A percentile compares a stretch with the other conserved stretches of the same genome.
Conservation (phyloP, 2,329 filamentous ascomycete species). For the Paraphoma chrysanthemicola region DNA sequence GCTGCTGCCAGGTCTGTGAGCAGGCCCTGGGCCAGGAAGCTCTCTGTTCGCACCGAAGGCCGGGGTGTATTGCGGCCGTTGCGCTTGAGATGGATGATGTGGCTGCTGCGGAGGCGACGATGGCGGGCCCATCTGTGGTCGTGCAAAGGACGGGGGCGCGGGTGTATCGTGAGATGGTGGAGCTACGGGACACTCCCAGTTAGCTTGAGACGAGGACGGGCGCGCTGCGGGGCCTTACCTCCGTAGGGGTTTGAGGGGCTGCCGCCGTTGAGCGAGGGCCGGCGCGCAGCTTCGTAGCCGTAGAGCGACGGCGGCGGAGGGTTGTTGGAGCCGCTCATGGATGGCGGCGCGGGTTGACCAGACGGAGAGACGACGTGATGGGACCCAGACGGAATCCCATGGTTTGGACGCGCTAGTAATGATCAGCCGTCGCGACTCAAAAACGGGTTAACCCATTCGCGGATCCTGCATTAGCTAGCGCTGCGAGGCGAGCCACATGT, state of each 20-base stretch:
- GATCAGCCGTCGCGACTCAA: constrained; percentile 25
- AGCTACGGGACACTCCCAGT: constrained; percentile 33
- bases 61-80: constrained; percentile 51
- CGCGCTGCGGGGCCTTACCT: constrained; percentile 36
- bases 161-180: constrained; percentile 45
- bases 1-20: constrained; percentile 66
- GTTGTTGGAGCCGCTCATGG: constrained; percentile 42
- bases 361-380: constrained; percentile 30
- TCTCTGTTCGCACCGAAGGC: constrained; percentile 61
- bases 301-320: constrained; percentile 47
- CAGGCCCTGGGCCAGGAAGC: constrained; percentile 58
- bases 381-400: constrained; percentile 35
- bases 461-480: constrained; percentile 29
- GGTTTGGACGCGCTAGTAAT: constrained; percentile 38
- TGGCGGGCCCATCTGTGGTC: constrained; percentile 58
- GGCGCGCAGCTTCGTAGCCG: constrained; percentile 52
- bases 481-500: constrained; percentile 30
- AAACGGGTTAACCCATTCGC: constrained; percentile 12
- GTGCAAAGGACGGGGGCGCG: constrained; percentile 51
- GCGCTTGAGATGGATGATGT: constrained; percentile 46
- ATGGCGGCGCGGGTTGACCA: constrained; percentile 42
- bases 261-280: constrained; percentile 51
- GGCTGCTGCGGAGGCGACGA: constrained; percentile 55
- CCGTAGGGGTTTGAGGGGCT: constrained; percentile 43
- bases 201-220: constrained; percentile 29